phyloP scores from a whole-genome alignment of 176 grass and related monocot species.

The Carex kokanica region DNA sequence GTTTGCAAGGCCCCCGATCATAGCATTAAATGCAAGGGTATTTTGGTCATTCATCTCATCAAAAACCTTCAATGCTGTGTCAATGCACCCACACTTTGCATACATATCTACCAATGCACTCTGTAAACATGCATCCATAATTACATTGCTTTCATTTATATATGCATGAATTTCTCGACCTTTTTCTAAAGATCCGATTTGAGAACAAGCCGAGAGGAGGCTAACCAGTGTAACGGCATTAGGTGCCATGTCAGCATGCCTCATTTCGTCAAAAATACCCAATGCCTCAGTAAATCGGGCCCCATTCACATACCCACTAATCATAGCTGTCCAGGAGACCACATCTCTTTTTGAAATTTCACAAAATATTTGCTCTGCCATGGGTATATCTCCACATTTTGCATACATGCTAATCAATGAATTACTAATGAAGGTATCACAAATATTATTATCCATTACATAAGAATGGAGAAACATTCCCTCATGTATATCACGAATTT shows the following conservation, averaged over 20 bases:
- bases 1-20: conserved; percentile 73
- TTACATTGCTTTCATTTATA: conserved; percentile 60
- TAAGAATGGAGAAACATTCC: conserved; percentile 48
- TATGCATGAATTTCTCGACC: conserved; percentile 63
- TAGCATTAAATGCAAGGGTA: conserved; percentile 67
- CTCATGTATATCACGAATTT: conserved; percentile 54
- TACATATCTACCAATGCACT: conserved; percentile 87
- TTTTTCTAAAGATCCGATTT: conserved; percentile 66
- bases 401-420: conserved; percentile 83
- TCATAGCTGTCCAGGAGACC: conserved; percentile 73
- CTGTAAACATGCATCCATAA: conserved; percentile 45
- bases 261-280: conserved; percentile 71
- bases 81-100: conserved; percentile 70
- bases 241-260: conserved; percentile 31
- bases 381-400: conserved; percentile 64
- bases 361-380: conserved; percentile 46
- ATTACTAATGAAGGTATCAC: conserved; percentile 55
- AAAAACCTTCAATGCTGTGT: conserved; percentile 55
- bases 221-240: conserved; percentile 76
- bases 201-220: conserved; percentile 69
- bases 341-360: conserved; percentile 51
- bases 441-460: conserved; percentile 34
- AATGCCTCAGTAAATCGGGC: conserved; percentile 47
- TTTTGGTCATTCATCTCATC: conserved; percentile 41
- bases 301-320: conserved; percentile 65